Conservation (phyloP, 1,284 basidiomycete species). For the Tetrapyrgos nigripes region DNA sequence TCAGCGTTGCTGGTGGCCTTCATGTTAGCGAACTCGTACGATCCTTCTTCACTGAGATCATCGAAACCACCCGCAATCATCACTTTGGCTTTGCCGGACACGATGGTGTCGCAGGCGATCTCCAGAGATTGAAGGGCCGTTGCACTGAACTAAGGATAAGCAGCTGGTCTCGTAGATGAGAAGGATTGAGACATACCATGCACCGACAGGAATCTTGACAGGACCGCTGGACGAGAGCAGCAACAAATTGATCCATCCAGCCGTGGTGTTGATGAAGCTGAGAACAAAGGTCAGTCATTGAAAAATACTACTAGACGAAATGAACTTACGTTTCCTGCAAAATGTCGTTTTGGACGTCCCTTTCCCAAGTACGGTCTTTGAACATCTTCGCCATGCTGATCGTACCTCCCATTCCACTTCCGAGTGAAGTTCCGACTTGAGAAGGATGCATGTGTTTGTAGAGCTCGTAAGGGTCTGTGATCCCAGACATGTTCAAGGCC, state of each 20-base stretch:
- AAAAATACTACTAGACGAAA: conserved; percentile 5
- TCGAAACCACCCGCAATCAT: conserved; percentile 99
- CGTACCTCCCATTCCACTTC: conserved; percentile 98
- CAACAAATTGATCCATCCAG: conserved; percentile 97
- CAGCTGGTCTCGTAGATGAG: not conserved
- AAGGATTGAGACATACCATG: conserved; percentile 68
- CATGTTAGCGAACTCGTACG: conserved; percentile 99
- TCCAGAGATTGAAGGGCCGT: conserved; percentile 98
- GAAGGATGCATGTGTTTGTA: conserved; percentile 98
- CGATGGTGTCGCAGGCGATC: conserved; percentile 95
- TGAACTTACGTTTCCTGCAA: conserved; percentile 91
- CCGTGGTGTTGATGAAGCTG: conserved; percentile 96
- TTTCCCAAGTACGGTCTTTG: conserved; percentile 96
- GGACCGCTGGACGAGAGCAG: conserved; percentile 95
- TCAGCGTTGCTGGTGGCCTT: conserved; percentile 98
- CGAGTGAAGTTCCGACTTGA: conserved; percentile 91
- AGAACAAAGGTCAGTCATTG: conserved; percentile 6
- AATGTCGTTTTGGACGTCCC: conserved; percentile 97
- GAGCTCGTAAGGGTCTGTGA: conserved; percentile 96
- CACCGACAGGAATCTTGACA: conserved; percentile 98
- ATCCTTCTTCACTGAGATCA: conserved; percentile 97
- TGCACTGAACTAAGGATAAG: conserved; percentile 58
- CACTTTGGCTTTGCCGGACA: conserved; percentile 96
- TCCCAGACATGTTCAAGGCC: conserved; percentile 95
- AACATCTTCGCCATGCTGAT: conserved; percentile 94